These are phyloP conservation scores for Fonsecaea pugnacius DNA, from an alignment of 2,329 filamentous ascomycete genomes.

Conservation along the genomic window DNA sequence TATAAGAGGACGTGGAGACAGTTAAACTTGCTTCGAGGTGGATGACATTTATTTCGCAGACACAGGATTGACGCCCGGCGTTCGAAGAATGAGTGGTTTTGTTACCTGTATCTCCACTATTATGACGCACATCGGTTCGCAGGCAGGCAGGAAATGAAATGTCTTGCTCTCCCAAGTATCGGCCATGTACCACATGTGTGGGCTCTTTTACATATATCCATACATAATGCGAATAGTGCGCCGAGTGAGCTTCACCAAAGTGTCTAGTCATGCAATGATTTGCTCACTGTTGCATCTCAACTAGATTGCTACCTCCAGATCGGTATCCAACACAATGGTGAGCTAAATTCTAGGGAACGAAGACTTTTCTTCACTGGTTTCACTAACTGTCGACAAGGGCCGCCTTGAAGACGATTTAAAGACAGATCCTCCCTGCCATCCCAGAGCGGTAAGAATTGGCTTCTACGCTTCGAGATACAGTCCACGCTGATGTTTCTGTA, in stretches of 20 bases:
- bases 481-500: slow-evolving; percentile 42
- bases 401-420: slow-evolving; percentile 70
- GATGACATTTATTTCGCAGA: neutral
- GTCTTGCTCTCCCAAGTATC: too few species aligned
- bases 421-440: slow-evolving; percentile 79
- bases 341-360: neutral
- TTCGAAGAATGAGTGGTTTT: neutral
- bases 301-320: neutral
- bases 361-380: neutral
- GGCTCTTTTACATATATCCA: too few species aligned
- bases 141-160: neutral
- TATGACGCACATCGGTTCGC: neutral
- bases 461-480: neutral
- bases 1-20: neutral
- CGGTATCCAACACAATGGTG: slow-evolving; percentile 6
- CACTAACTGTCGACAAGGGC: slow-evolving; percentile 20
- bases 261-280: neutral
- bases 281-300: neutral
- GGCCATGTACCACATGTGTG: too few species aligned
- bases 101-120: neutral
- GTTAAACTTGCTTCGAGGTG: neutral
- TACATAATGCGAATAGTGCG: neutral
- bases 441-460: slow-evolving; percentile 69
- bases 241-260: neutral
- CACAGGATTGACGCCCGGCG: neutral